Conservation (phyloP, 768 basidiomycete species). For the Suillus clintonianus region DNA sequence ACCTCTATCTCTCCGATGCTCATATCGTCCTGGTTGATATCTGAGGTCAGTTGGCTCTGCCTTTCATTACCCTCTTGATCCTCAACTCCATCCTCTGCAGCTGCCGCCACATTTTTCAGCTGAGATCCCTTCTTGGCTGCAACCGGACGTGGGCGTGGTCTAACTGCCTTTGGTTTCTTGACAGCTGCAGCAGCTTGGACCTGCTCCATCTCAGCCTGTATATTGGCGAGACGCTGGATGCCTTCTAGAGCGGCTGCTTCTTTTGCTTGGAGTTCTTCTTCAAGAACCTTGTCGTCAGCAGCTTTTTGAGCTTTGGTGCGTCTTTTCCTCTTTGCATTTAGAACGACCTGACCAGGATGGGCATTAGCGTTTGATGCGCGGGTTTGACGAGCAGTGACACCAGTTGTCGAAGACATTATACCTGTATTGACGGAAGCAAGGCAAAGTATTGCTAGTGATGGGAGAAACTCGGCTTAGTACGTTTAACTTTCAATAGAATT, state of each 20-base stretch:
- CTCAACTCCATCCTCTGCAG: neutral
- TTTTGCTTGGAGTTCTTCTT: slow-evolving; percentile 3
- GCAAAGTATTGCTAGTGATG: neutral
- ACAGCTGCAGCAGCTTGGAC: neutral
- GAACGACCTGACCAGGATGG: neutral
- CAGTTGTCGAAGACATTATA: neutral
- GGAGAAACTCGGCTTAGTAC: neutral
- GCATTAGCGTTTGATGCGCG: neutral
- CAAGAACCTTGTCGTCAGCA: slow-evolving; percentile 6
- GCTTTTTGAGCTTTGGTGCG: slow-evolving; percentile 10
- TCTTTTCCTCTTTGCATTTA: neutral
- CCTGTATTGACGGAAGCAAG: neutral
- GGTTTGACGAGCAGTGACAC: neutral
- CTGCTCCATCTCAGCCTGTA: slow-evolving; percentile 4
- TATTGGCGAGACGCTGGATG: neutral
- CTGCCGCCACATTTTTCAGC: no score
- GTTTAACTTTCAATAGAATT: neutral
- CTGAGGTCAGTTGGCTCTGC: neutral
- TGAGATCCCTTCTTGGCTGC: neutral
- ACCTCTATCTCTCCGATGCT: neutral
- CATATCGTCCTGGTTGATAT: neutral
- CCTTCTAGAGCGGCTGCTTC: neutral
- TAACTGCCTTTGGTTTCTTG: neutral
- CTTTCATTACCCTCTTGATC: neutral
- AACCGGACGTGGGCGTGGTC: slow-evolving; percentile 3